Percentiles rank a stretch among this genome's conserved stretches.
Evolutionary conservation across 176 grass and related monocot genomes (phyloP).

Genomic region (Carex scoparia): DNA sequence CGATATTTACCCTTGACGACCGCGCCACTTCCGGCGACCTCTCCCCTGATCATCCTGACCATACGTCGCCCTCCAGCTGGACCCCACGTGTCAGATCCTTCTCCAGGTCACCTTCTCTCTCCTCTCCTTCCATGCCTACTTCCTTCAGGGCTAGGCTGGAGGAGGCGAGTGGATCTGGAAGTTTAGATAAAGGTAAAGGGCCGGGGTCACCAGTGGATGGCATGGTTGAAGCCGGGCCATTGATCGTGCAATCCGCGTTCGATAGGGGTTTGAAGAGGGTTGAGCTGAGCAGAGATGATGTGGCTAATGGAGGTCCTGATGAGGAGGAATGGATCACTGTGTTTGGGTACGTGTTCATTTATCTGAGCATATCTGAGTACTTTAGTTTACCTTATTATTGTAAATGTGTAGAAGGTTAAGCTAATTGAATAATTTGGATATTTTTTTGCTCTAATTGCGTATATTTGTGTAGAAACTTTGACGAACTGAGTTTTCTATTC

Average conservation of each 20-base stretch:
- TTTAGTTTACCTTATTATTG: constrained; percentile 11
- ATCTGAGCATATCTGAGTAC: constrained; percentile 13
- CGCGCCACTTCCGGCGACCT: constrained; percentile 50
- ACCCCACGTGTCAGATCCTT: constrained; percentile 30
- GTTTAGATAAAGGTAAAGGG: background rate
- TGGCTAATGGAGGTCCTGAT: constrained; percentile 31
- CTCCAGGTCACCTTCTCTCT: constrained; percentile 47
- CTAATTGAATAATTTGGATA: background rate
- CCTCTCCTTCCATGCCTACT: constrained; percentile 30
- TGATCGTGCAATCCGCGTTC: constrained; percentile 29
- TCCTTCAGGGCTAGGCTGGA: constrained; percentile 26
- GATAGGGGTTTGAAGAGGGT: constrained; percentile 14
- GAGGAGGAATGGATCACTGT: constrained; percentile 87
- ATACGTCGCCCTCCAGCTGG: constrained; percentile 38
- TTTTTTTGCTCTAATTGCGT: background rate
- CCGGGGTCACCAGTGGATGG: constrained; percentile 26
- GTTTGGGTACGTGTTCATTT: constrained; percentile 51
- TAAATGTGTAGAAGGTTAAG: background rate
- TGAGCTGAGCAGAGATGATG: constrained; percentile 20
- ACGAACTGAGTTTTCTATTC: background rate
- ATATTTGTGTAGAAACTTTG: background rate
- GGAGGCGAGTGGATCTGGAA: constrained; percentile 23
- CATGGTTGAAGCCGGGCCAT: constrained; percentile 38
- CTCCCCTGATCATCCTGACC: constrained; percentile 53
- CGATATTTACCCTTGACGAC: constrained; percentile 76